phyloP scores from a whole-genome alignment of 345 rosid species.

The Lepidium didymum region DNA sequence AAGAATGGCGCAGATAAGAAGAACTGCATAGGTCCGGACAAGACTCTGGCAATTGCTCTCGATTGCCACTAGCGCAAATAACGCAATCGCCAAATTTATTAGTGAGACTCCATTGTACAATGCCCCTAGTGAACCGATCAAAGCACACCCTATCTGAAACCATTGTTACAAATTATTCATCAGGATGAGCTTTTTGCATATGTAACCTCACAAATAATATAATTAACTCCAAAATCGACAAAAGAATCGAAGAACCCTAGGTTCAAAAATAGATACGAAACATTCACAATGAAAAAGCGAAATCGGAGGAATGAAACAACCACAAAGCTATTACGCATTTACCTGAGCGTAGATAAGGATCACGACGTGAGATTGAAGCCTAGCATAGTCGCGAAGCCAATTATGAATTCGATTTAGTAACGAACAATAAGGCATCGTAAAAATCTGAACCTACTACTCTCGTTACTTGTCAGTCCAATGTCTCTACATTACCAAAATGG shows the following conservation, averaged over 20 bases:
- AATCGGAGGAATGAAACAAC: neutral
- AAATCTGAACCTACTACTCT: slow-evolving; percentile 1
- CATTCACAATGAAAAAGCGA: neutral
- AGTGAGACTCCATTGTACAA: slow-evolving; percentile 69
- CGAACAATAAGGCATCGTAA: slow-evolving; percentile 32
- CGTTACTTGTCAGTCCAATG: neutral
- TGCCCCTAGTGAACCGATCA: slow-evolving; percentile 82
- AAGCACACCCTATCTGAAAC: slow-evolving; percentile 58
- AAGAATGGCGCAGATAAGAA: slow-evolving; percentile 55
- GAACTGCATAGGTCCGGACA: slow-evolving; percentile 66
- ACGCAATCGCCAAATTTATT: slow-evolving; percentile 56
- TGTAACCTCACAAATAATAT: neutral
- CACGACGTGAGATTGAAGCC: slow-evolving; percentile 63
- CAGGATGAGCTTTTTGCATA: neutral
- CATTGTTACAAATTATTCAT: neutral
- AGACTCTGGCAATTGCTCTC: slow-evolving; percentile 74
- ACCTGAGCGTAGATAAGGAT: slow-evolving; percentile 82
- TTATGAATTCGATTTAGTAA: slow-evolving; percentile 43
- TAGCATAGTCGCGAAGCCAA: slow-evolving; percentile 66
- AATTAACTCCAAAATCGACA: neutral
- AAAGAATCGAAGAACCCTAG: slow-evolving; percentile 18
- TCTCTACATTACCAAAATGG: slow-evolving; percentile 4
- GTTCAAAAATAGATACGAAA: neutral
- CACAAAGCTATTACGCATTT: neutral
- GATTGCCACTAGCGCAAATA: slow-evolving; percentile 76